Evolutionary conservation across 805 yeast species (phyloP).

Genomic region (Metschnikowia peoriensis): DNA sequence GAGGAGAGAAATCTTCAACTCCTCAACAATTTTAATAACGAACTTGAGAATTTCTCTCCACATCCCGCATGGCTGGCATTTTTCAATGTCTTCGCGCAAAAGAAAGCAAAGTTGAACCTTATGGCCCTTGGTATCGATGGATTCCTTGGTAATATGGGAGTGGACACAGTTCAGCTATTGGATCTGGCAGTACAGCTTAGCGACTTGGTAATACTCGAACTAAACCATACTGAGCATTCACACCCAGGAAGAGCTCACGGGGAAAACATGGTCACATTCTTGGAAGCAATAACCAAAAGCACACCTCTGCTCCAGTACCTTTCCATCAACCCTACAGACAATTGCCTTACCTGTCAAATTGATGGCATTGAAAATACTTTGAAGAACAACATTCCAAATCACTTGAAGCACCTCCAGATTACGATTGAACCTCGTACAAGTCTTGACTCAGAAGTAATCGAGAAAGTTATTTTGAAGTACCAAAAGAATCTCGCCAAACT

Average conservation of each 20-base stretch:
- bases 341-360: conserved; percentile 15
- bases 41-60: background rate
- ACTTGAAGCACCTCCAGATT: conserved; percentile 6
- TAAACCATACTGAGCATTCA: conserved; percentile 22
- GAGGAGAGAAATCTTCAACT: conserved; percentile 14
- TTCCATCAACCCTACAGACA: conserved; percentile 9
- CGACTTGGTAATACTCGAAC: conserved; percentile 14
- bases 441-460: conserved; percentile 4
- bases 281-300: conserved; percentile 8
- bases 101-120: conserved; percentile 7
- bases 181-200: conserved; percentile 15
- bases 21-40: conserved; percentile 19
- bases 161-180: conserved; percentile 9
- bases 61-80: conserved; percentile 24
- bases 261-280: conserved; percentile 2
- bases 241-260: conserved; percentile 21
- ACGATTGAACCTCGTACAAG: conserved; percentile 9
- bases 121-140: conserved; percentile 24
- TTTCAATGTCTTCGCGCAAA: conserved; percentile 11
- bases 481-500: conserved; percentile 8
- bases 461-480: background rate
- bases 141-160: conserved; percentile 18
- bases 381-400: conserved; percentile 6
- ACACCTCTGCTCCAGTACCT: conserved; percentile 9
- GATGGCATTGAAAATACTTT: conserved; percentile 1